phyloP scores from a whole-genome alignment of 768 basidiomycete species.

The Amanita fuliginea region DNA sequence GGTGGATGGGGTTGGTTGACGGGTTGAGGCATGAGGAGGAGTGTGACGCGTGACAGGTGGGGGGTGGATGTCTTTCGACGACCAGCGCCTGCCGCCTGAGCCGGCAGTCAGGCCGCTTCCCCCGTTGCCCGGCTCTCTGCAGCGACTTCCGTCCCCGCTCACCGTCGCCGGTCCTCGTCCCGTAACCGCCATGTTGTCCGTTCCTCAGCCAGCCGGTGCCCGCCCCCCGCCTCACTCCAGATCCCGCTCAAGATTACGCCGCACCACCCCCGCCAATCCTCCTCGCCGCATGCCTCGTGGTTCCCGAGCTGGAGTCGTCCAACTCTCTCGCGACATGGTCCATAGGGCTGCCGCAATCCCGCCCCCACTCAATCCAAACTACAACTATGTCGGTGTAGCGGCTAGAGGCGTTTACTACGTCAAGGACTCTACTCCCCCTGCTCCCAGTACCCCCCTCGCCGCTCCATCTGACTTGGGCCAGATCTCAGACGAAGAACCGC shows the following conservation, averaged over 20 bases:
- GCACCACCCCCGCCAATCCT: not conserved
- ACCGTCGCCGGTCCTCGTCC: no score
- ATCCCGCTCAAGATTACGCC: not conserved
- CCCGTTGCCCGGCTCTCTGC: not conserved
- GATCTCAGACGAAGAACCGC: not conserved
- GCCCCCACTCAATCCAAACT: not conserved
- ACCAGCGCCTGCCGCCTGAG: not conserved
- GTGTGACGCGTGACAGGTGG: not conserved
- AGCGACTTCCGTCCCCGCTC: not conserved
- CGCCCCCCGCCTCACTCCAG: not conserved
- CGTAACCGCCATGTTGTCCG: no score
- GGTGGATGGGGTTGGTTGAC: not conserved
- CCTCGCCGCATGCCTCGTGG: no score
- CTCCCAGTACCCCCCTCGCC: not conserved
- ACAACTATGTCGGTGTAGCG: not conserved
- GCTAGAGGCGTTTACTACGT: not conserved
- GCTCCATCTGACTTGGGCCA: not conserved
- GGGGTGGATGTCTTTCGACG: not conserved
- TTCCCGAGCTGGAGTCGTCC: not conserved
- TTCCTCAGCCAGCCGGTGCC: not conserved
- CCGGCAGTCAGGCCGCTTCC: not conserved
- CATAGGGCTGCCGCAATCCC: conserved; percentile 1
- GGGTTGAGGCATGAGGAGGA: not conserved
- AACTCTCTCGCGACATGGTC: conserved; percentile 1
- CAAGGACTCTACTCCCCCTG: not conserved